Conservation (phyloP, 306 rosid species). For the Quercus rubra region DNA sequence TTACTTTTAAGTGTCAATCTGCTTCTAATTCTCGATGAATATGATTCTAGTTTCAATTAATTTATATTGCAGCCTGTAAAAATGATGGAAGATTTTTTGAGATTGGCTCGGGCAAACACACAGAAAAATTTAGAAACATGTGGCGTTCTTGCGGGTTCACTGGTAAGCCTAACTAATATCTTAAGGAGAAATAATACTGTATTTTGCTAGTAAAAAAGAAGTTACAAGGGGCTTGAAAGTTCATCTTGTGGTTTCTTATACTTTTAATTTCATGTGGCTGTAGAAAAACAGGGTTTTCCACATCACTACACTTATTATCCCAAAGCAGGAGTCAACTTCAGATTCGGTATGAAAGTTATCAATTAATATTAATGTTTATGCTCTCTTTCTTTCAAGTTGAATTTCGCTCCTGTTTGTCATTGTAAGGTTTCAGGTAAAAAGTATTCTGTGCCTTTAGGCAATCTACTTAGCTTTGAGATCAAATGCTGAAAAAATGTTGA, state of each 20-base stretch:
- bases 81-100: slow-evolving; percentile 92
- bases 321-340: slow-evolving; percentile 97
- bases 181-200: slow-evolving; percentile 5
- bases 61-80: slow-evolving; percentile 71
- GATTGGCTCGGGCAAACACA: slow-evolving; percentile 82
- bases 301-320: slow-evolving; percentile 85
- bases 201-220: slow-evolving; percentile 10
- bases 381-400: not conserved
- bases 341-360: slow-evolving; percentile 72
- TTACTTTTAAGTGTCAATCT: slow-evolving; percentile 10
- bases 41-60: slow-evolving; percentile 17
- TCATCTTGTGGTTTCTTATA: slow-evolving; percentile 29
- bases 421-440: not conserved
- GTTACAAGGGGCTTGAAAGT: slow-evolving; percentile 8
- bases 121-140: slow-evolving; percentile 86
- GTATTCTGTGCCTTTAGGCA: not conserved
- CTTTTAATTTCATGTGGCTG: slow-evolving; percentile 37
- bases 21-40: slow-evolving; percentile 5
- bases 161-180: slow-evolving; percentile 52
- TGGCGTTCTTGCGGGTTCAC: slow-evolving; percentile 93
- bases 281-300: slow-evolving; percentile 96
- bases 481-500: slow-evolving; percentile 13
- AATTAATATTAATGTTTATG: slow-evolving; percentile 9
- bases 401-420: slow-evolving; percentile 8
- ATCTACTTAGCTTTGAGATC: not conserved